Base-by-base conservation (phyloP, 208 protist genomes). In the Leishmania guyanensis region DNA sequence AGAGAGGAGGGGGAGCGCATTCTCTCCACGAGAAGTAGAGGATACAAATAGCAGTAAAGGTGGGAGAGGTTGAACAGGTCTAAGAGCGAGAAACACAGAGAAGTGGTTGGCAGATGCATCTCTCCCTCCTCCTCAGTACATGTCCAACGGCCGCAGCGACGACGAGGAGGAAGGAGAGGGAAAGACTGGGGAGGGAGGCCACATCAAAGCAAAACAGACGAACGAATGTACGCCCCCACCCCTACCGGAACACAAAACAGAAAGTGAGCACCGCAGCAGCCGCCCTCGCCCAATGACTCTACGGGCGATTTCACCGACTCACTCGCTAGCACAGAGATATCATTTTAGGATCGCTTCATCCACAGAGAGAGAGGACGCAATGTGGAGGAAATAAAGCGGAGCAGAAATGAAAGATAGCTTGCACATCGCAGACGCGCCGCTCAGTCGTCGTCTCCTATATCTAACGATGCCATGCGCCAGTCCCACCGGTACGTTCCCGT, bases 401-500 rank as follows among this genome's bases (percentile, higher is more conserved):
- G 5, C 8, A 10, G 14, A 16, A 5, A 48, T 17, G 43, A 6
- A 53, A 53, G 17, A 29, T 6, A 48, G 20, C 9, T 5, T 43
- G 26, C 68, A 33, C 68, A 72, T 48, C 68, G 22, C 14, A 29
- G 68, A 17, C 36, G 68, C 43, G 8, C 71, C 36, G n/a, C 50
- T 77, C 73, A 85, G 53, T 85, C 84, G 33, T 92, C 89, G 2
- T 85, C 84, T 17, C 76, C 79, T 29, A 87, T 75, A 33, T 90
- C 84, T 8, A 85, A 53, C 50, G 50, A 66, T 26, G 74, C 80
- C 62, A 78, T 86, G 43, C 82, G 84, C 90, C 90, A 93, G 75
- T 90, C 88, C 87, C 87, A 91, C 6, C 83, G 79, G 82, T 86
- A 91, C 39, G 69, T 83, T 39, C 83, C 78, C 20, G 75, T 81